Conservation (phyloP, 768 basidiomycete species). For the Leccinum variicolor region DNA sequence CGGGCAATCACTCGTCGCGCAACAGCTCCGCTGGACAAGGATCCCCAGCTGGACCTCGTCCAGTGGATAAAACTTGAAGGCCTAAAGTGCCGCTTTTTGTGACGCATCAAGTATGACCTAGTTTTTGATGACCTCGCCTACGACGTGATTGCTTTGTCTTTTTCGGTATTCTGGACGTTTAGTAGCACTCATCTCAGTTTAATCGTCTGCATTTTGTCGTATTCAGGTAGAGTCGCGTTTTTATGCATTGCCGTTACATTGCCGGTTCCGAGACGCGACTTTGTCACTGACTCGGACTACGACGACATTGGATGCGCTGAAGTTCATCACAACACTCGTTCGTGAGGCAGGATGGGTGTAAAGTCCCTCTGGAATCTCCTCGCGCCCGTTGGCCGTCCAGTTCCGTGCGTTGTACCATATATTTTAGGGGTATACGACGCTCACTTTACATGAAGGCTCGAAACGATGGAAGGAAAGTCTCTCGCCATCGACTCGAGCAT, state of each 20-base stretch:
- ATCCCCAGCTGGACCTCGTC: constrained; percentile 44
- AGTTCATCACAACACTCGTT: background rate
- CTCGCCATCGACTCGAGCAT: constrained; percentile 99
- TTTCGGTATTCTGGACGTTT: constrained; percentile 15
- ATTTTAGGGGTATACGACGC: background rate
- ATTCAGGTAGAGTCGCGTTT: constrained; percentile 1
- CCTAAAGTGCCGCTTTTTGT: constrained; percentile 1
- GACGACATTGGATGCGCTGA: background rate
- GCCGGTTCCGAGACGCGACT: constrained; percentile 2
- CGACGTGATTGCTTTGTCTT: constrained; percentile 8
- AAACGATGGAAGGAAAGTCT: constrained; percentile 91
- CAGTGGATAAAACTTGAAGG: constrained; percentile 30
- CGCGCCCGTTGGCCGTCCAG: constrained; percentile 89
- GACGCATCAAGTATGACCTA: background rate
- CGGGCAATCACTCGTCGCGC: constrained; percentile 38
- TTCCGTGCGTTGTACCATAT: constrained; percentile 57
- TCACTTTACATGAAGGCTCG: constrained; percentile 54
- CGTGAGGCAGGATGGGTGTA: constrained; percentile 72
- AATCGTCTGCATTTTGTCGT: constrained; percentile 15
- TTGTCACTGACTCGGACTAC: background rate
- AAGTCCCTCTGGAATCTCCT: constrained; percentile 94
- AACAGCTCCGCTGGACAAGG: constrained; percentile 52
- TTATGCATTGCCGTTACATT: constrained; percentile 2
- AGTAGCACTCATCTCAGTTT: constrained; percentile 13
- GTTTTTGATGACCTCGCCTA: constrained; percentile 8